These are phyloP conservation scores for Darksidea phi DNA, from an alignment of 495 filamentous ascomycete genomes.

Conservation along the genomic window DNA sequence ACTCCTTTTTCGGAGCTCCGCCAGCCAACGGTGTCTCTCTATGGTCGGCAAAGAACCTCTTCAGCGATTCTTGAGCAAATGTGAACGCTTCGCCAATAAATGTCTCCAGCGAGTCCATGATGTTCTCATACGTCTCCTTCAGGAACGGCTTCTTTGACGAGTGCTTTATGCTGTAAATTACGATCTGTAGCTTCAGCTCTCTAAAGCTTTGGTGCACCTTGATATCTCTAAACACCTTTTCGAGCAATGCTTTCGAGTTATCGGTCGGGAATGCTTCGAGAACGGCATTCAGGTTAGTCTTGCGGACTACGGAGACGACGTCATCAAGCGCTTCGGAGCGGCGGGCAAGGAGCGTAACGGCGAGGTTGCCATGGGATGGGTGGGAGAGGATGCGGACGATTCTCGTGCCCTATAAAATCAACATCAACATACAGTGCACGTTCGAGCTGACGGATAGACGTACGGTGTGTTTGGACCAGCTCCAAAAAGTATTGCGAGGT, in stretches of 20 bases:
- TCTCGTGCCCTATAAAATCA: constrained; percentile 45
- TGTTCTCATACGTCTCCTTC: constrained; percentile 48
- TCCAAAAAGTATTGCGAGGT: constrained; percentile 50
- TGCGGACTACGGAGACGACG: constrained; percentile 40
- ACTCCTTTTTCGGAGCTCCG: constrained; percentile 48
- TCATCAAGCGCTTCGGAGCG: constrained; percentile 44
- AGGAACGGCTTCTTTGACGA: constrained; percentile 50
- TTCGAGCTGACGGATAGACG: constrained; percentile 6
- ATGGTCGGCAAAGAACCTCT: constrained; percentile 48
- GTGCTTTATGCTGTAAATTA: constrained; percentile 52
- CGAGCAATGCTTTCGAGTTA: constrained; percentile 43
- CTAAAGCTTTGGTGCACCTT: constrained; percentile 45
- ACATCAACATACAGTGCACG: background rate
- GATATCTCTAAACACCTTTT: constrained; percentile 47
- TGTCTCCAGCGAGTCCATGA: constrained; percentile 44
- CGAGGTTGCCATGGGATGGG: constrained; percentile 50
- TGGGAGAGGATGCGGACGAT: constrained; percentile 51
- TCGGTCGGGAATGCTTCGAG: constrained; percentile 51
- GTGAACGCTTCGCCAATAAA: constrained; percentile 52
- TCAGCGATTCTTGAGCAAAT: constrained; percentile 48
- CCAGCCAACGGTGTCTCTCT: constrained; percentile 42
- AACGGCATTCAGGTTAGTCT: constrained; percentile 42
- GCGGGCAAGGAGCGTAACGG: constrained; percentile 51
- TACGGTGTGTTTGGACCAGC: constrained; percentile 47
- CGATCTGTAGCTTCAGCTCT: constrained; percentile 46